Evolutionary conservation across 495 filamentous ascomycete genomes (phyloP).

Genomic region (Annulohypoxylon moriforme): DNA sequence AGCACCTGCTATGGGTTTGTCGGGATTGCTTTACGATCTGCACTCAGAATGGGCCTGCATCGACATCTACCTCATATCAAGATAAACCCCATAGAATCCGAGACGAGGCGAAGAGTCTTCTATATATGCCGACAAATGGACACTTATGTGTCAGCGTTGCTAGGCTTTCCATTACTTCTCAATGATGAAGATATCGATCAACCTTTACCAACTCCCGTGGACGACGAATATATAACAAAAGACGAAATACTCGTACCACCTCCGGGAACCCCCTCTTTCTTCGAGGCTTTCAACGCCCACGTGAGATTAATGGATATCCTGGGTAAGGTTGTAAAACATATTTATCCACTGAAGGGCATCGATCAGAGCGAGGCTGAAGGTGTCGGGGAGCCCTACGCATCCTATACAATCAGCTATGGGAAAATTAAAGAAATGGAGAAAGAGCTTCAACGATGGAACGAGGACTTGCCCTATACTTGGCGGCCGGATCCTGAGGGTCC

Average conservation of each 20-base stretch:
- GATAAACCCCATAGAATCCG: constrained; percentile 85
- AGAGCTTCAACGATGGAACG: constrained; percentile 87
- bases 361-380: constrained; percentile 65
- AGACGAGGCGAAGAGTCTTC: constrained; percentile 86
- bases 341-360: constrained; percentile 87
- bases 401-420: constrained; percentile 87
- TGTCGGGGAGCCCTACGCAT: constrained; percentile 51
- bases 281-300: constrained; percentile 88
- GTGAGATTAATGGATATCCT: constrained; percentile 80
- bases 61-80: constrained; percentile 75
- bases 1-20: constrained; percentile 95
- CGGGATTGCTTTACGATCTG: constrained; percentile 87
- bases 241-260: constrained; percentile 79
- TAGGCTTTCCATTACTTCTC: constrained; percentile 87
- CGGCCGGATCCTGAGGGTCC: constrained; percentile 80
- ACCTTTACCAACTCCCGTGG: constrained; percentile 83
- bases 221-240: constrained; percentile 89
- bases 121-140: constrained; percentile 95
- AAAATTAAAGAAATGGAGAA: constrained; percentile 90
- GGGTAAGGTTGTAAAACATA: constrained; percentile 84
- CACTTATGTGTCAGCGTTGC: constrained; percentile 87
- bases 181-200: constrained; percentile 93
- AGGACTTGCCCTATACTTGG: constrained; percentile 77
- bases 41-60: constrained; percentile 88
- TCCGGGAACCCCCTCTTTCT: constrained; percentile 76